These are phyloP conservation scores for Suillus occidentalis DNA, from an alignment of 768 basidiomycete genomes.

Conservation along the genomic window DNA sequence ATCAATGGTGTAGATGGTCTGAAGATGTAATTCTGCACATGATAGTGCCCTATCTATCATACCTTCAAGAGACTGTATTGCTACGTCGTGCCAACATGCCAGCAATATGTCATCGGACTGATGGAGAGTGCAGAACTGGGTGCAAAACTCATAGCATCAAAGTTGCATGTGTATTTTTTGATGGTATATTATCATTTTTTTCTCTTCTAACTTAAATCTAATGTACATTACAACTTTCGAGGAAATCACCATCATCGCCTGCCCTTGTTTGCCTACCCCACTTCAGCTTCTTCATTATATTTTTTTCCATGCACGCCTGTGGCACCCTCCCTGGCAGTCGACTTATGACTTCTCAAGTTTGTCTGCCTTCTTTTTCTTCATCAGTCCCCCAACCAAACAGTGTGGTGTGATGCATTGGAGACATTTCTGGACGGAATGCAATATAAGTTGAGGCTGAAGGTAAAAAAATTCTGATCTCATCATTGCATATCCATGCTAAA, in stretches of 20 bases:
- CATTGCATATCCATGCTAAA: not conserved
- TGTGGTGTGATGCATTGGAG: constrained; percentile 29
- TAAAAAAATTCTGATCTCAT: constrained; percentile 8
- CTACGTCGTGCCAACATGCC: not conserved
- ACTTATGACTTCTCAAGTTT: constrained; percentile 32
- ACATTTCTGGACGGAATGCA: constrained; percentile 17
- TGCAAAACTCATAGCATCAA: constrained; percentile 1
- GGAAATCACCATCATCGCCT: constrained; percentile 1
- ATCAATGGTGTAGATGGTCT: constrained; percentile 3
- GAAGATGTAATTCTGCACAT: not conserved
- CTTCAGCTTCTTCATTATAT: constrained; percentile 24
- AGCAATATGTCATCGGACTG: not conserved
- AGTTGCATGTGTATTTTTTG: constrained; percentile 4
- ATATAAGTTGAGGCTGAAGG: constrained; percentile 22
- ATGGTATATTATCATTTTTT: constrained; percentile 5
- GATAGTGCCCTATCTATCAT: constrained; percentile 5
- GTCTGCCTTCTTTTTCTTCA: constrained; percentile 25
- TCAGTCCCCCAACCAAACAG: constrained; percentile 28
- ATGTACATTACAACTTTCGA: constrained; percentile 8
- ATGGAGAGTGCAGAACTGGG: not conserved
- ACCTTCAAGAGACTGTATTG: not conserved
- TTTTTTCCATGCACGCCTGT: constrained; percentile 29
- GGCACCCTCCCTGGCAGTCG: constrained; percentile 32
- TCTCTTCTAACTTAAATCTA: not conserved
- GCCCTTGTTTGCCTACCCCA: constrained; percentile 12